These are phyloP conservation scores for Paramecium sonneborni DNA, from an alignment of 73 alveolate species.

Conservation along the genomic window DNA sequence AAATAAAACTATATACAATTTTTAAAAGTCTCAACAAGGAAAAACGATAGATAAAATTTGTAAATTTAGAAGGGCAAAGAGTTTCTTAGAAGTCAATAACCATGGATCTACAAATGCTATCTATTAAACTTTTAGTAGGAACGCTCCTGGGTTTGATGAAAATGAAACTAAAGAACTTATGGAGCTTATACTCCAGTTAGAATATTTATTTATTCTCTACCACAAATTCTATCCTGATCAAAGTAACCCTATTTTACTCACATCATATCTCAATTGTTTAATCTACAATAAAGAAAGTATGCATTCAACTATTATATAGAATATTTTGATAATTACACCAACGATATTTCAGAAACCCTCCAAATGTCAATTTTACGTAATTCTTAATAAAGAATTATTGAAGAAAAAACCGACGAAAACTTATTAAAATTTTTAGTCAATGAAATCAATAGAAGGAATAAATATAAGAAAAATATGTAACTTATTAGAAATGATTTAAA, in stretches of 20 bases:
- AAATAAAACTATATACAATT: conserved; percentile 3
- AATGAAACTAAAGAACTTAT: conserved; percentile 5
- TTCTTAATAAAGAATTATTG: conserved; percentile 23
- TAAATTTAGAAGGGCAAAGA: neutral
- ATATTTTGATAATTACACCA: neutral
- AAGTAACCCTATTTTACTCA: neutral
- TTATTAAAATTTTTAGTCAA: neutral
- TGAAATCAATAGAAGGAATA: conserved; percentile 6
- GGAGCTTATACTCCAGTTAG: conserved; percentile 23
- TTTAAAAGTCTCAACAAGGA: neutral
- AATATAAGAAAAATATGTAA: neutral
- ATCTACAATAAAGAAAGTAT: conserved; percentile 28
- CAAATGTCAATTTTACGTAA: conserved; percentile 42
- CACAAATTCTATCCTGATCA: conserved; percentile 40
- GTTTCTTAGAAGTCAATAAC: neutral
- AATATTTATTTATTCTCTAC: conserved; percentile 15
- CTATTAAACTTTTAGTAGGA: neutral
- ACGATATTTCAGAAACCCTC: neutral
- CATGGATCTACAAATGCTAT: neutral
- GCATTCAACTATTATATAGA: neutral
- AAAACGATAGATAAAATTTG: neutral
- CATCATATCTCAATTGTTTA: neutral
- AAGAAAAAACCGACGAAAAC: conserved; percentile 16
- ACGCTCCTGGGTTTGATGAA: conserved; percentile 35
- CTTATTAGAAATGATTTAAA: neutral